A percentile compares a stretch with the other conserved stretches of the same genome.
These are phyloP conservation scores for Graphiopsis chlorocephala DNA, from an alignment of 2,329 filamentous ascomycete species.

Conservation along the genomic window DNA sequence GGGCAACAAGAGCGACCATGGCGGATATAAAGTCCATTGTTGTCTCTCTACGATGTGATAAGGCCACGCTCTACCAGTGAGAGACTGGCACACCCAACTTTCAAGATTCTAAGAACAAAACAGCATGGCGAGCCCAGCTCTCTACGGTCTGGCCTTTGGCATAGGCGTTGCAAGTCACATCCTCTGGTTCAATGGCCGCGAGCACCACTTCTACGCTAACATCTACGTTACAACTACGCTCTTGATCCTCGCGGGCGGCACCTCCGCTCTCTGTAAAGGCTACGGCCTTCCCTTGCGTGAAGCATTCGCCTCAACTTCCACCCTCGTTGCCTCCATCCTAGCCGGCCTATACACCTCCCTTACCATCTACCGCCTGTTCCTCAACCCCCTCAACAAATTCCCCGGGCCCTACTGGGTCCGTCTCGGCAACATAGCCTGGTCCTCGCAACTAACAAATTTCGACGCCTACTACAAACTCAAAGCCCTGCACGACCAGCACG, in stretches of 20 bases:
- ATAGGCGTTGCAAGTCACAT: slow-evolving; percentile 24
- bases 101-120: not conserved
- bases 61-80: not conserved
- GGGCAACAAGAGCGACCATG: not conserved
- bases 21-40: not conserved
- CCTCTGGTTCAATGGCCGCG: slow-evolving; percentile 28
- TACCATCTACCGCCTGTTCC: slow-evolving; percentile 36
- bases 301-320: slow-evolving; percentile 18
- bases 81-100: not conserved
- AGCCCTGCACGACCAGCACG: slow-evolving; percentile 36
- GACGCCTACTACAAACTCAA: slow-evolving; percentile 31
- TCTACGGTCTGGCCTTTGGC: slow-evolving; percentile 1
- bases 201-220: slow-evolving; percentile 30
- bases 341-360: slow-evolving; percentile 33
- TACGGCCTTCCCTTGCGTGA: slow-evolving; percentile 18
- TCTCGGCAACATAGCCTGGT: slow-evolving; percentile 33
- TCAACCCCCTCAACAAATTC: slow-evolving; percentile 36
- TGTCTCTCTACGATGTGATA: not conserved
- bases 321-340: slow-evolving; percentile 22
- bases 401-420: slow-evolving; percentile 36
- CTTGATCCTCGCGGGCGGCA: slow-evolving; percentile 18
- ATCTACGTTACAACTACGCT: slow-evolving; percentile 26
- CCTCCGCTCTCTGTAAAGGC: slow-evolving; percentile 20
- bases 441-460: slow-evolving; percentile 22
- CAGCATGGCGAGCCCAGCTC: not conserved